phyloP scores from a whole-genome alignment of 257 asterid species.

The Jaltomata sinuosa region DNA sequence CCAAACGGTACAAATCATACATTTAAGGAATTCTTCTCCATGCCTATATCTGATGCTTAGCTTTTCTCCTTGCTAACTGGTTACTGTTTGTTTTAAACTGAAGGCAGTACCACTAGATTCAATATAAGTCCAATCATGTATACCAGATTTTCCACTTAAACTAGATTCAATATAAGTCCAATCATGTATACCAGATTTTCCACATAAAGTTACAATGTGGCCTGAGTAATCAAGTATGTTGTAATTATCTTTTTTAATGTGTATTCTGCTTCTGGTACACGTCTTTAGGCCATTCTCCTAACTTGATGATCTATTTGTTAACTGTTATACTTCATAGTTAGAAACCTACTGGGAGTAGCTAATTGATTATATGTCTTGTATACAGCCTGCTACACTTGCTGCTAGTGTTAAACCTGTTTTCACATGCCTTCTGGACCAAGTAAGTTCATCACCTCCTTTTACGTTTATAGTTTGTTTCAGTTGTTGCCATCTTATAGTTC shows the following conservation, averaged over 20 bases:
- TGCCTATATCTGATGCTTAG: neutral
- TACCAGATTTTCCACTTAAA: neutral
- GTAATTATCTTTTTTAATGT: neutral
- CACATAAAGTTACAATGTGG: neutral
- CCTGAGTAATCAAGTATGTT: neutral
- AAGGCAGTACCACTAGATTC: neutral
- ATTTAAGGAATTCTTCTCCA: neutral
- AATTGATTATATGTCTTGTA: conserved; percentile 7
- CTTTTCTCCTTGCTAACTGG: neutral
- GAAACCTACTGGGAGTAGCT: neutral
- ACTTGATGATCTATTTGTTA: neutral
- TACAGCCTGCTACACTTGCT: conserved; percentile 88
- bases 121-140: neutral
- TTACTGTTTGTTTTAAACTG: neutral
- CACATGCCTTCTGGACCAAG: conserved; percentile 93
- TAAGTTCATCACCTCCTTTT: conserved; percentile 18
- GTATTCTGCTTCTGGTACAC: neutral
- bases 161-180: neutral
- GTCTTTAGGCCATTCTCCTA: neutral
- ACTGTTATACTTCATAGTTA: neutral
- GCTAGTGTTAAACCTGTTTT: conserved; percentile 78
- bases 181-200: neutral
- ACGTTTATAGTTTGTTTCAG: conserved; percentile 3
- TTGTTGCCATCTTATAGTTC: neutral
- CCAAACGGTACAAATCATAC: neutral